Base-by-base conservation (phyloP, 768 basidiomycete species). In the Boletellus ananas region DNA sequence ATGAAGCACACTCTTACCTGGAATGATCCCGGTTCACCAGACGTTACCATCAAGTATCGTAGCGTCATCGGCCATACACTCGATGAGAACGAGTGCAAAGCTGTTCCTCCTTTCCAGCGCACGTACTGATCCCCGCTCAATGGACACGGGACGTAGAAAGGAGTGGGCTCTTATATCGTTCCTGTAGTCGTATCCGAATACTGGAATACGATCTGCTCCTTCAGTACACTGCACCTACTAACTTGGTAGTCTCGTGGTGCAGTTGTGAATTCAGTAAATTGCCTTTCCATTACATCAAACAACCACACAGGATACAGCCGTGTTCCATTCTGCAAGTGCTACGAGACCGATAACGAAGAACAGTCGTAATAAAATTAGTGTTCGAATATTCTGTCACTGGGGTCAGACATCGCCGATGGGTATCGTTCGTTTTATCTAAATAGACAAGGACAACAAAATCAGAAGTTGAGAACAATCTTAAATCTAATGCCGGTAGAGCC, bases 1-100 rank as follows among this genome's bases (percentile, higher is more conserved):
- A 94, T 94, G 92, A 93, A 89, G 74, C 92, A 91, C 68, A 92
- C 93, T 1, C 80, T 98, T 42, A 90, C 90, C n/a, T 94, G 90
- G 84, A 94, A 73, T 49, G 85, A 96, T 63, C 69, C 77, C 51
- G 70, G 74, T 51, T 81, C 77, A 54, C 92, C 93, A 11, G 84
- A 92, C 49, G 93, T 98, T 54, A 85, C 84, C 38, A 83, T 99
- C 70, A 80, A 80, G 62, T 99, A 98, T 74, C 90, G 96, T 61
- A 65, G 68, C 23, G 96, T 99, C 58, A 94, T 91, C 62, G 76
- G 71, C 58, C 80, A 71, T 43, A 98, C 96, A 38, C 80, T 98
- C 38, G 95, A 99, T 65, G 91, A 95, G 74, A 86, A 82, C 62
- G 95, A 97, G 75, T 95, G 94, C 86, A 95, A 94, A 78, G 65